These are phyloP conservation scores for Silybum marianum DNA, from an alignment of 129 eudicot species.

Conservation along the genomic window DNA sequence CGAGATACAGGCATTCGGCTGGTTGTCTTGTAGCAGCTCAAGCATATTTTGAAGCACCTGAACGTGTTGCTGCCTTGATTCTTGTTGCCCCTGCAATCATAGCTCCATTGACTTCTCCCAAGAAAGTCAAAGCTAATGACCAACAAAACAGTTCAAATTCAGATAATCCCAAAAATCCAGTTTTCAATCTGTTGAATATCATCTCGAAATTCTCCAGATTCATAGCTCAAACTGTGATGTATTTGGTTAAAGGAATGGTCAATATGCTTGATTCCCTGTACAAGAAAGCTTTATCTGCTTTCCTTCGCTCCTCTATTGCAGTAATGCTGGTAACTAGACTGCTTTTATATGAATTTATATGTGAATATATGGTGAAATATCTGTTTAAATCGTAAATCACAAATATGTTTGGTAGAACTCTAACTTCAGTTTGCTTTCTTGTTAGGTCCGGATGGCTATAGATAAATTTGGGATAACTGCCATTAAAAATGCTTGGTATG, in stretches of 20 bases:
- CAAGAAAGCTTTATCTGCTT: conserved; percentile 69
- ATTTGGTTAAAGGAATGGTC: conserved; percentile 53
- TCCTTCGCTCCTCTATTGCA: conserved; percentile 74
- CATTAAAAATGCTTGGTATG: conserved; percentile 78
- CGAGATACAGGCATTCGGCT: conserved; percentile 85
- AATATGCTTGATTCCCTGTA: conserved; percentile 55
- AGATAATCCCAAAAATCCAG: conserved; percentile 39
- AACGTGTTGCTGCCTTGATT: conserved; percentile 84
- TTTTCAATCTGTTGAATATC: conserved; percentile 36
- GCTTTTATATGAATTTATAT: neutral
- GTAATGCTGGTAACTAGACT: conserved; percentile 64
- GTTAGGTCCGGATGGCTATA: conserved; percentile 73
- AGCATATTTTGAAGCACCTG: conserved; percentile 92
- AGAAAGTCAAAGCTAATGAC: conserved; percentile 37
- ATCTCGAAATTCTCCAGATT: conserved; percentile 45
- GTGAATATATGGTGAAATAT: conserved; percentile 1
- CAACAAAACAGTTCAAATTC: conserved; percentile 46
- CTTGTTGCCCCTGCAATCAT: conserved; percentile 92
- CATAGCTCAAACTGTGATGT: conserved; percentile 41
- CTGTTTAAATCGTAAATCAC: neutral
- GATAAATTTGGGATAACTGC: conserved; percentile 74
- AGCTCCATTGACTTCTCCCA: conserved; percentile 57
- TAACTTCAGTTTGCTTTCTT: conserved; percentile 11
- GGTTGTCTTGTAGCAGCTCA: conserved; percentile 87
- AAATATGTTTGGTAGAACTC: neutral